Percentiles rank a stretch among this genome's conserved stretches.
These are phyloP conservation scores for Ceratobasidium theobromae DNA, from an alignment of 1,284 basidiomycete genomes.

Conservation along the genomic window DNA sequence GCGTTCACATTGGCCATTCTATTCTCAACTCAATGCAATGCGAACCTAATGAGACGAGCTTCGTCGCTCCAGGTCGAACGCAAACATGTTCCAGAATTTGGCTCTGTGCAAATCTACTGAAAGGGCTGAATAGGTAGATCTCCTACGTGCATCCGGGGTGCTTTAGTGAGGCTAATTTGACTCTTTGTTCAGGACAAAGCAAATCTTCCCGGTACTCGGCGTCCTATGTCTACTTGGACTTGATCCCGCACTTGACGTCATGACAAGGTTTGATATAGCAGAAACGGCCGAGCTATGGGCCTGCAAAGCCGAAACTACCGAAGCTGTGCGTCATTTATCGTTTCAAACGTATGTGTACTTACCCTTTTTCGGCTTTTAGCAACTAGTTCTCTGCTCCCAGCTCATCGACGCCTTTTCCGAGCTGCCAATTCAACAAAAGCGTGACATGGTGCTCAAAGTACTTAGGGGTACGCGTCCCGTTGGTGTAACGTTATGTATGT, in stretches of 20 bases:
- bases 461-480: slow-evolving; percentile 9
- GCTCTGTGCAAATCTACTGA: neutral
- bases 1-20: neutral
- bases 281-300: neutral
- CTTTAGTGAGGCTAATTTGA: no score
- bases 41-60: neutral
- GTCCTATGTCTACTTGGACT: neutral
- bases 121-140: neutral
- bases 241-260: neutral
- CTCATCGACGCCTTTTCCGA: neutral
- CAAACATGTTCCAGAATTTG: neutral
- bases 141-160: no score
- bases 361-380: neutral
- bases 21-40: neutral
- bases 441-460: neutral
- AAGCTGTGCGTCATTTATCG: neutral
- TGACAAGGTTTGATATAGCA: slow-evolving; percentile 3
- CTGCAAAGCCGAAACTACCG: slow-evolving; percentile 2
- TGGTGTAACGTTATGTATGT: neutral
- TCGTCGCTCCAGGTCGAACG: no score
- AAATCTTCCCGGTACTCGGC: slow-evolving; percentile 1
- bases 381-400: neutral
- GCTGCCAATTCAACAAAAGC: slow-evolving; percentile 18
- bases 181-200: neutral
- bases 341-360: neutral